These are phyloP conservation scores for Scopulariopsis brevicaulis DNA, from an alignment of 2,329 filamentous ascomycete species.

Conservation along the genomic window DNA sequence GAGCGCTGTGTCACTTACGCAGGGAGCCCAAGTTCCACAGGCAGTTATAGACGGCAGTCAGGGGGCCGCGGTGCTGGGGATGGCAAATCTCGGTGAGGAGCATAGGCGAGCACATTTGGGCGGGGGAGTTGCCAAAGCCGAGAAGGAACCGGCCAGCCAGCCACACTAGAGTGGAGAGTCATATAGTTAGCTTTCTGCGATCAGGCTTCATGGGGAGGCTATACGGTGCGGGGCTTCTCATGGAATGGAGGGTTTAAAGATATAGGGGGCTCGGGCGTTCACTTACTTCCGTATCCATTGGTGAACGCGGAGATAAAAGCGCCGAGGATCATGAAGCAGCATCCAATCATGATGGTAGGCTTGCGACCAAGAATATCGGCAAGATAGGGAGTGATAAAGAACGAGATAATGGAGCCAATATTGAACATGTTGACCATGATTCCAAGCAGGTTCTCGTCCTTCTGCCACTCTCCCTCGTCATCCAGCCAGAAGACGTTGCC, in stretches of 20 bases:
- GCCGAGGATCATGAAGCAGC: conserved; percentile 32
- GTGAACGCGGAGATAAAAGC: conserved; percentile 28
- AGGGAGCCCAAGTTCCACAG: conserved; percentile 51
- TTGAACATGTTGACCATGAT: conserved; percentile 41
- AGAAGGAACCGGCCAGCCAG: conserved; percentile 24
- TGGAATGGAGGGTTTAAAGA: not conserved
- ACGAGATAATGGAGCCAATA: conserved; percentile 34
- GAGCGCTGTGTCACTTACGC: not conserved
- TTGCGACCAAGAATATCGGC: conserved; percentile 31
- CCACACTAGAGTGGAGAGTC: conserved; percentile 13
- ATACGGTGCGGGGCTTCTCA: no score
- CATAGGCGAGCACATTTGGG: conserved; percentile 52
- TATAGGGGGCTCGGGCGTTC: not conserved
- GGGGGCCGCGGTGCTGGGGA: conserved; percentile 53
- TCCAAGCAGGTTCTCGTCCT: conserved; percentile 27
- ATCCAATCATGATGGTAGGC: conserved; percentile 29
- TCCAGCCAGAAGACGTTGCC: conserved; percentile 1
- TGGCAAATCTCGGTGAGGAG: conserved; percentile 56
- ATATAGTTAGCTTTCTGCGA: conserved; percentile 9
- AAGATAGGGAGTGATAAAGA: conserved; percentile 32
- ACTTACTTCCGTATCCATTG: conserved; percentile 30
- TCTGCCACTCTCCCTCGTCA: not conserved
- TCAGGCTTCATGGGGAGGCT: no score
- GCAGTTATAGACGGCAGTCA: conserved; percentile 58
- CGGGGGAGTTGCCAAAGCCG: conserved; percentile 56